phyloP scores from a whole-genome alignment of 495 filamentous ascomycete species.

The Penicillium lividum region DNA sequence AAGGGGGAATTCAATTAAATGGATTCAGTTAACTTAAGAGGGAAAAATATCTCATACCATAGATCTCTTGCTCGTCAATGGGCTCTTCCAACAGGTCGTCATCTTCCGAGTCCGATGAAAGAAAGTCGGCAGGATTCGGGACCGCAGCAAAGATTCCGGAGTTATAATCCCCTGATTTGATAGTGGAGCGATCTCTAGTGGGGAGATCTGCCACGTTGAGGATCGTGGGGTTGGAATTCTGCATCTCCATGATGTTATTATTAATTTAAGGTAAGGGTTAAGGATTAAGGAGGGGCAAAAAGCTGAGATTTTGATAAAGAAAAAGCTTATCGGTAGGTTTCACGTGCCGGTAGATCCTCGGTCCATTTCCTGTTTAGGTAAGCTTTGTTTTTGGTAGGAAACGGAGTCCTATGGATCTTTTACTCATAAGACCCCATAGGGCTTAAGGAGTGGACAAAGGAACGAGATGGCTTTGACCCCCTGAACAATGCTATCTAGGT shows the following conservation, averaged over 20 bases:
- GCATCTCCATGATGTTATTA: conserved; percentile 49
- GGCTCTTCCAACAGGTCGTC: conserved; percentile 70
- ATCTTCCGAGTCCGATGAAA: conserved; percentile 51
- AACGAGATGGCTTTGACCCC: no score
- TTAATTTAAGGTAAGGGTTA: background rate
- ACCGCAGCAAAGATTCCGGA: conserved; percentile 41
- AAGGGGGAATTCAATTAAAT: conserved; percentile 5
- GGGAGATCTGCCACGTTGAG: conserved; percentile 88
- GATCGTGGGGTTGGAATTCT: conserved; percentile 95
- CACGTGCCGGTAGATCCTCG: conserved; percentile 11
- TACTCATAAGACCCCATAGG: no score
- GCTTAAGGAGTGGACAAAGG: no score
- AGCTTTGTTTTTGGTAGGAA: no score
- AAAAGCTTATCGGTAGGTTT: conserved; percentile 3
- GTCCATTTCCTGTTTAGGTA: background rate
- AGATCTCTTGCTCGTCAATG: conserved; percentile 96
- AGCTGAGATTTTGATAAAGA: background rate
- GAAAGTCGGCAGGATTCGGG: conserved; percentile 33
- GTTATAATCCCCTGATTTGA: conserved; percentile 44
- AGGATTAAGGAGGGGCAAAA: background rate
- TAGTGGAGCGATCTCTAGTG: conserved; percentile 61
- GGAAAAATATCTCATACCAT: conserved; percentile 56
- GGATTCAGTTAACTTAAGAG: background rate
- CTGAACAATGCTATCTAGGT: background rate
- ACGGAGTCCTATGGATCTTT: no score